phyloP scores from a whole-genome alignment of 257 asterid genomes.

The Schizonepeta tenuifolia region DNA sequence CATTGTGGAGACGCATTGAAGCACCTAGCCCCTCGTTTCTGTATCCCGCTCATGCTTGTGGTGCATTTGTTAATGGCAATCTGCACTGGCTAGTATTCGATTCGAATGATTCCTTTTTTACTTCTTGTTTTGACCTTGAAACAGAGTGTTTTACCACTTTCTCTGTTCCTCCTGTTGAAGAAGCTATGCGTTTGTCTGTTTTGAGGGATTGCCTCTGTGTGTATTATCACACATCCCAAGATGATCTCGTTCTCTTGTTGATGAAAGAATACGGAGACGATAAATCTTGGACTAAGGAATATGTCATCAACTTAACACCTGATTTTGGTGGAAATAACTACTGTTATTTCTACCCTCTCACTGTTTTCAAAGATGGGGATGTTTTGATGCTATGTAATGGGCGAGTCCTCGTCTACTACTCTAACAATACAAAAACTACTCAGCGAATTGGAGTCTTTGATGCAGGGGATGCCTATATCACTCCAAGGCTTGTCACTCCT shows the following conservation, averaged over 20 bases:
- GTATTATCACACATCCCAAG: too few species aligned
- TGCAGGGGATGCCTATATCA: neutral
- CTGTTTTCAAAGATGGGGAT: neutral
- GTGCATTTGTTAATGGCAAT: neutral
- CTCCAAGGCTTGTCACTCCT: neutral
- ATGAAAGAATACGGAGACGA: too few species aligned
- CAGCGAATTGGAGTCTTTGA: neutral
- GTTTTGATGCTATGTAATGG: neutral
- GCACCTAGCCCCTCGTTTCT: neutral
- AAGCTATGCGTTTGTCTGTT: too few species aligned
- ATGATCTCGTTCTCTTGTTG: too few species aligned
- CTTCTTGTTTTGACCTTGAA: neutral
- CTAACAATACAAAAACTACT: neutral
- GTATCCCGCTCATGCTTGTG: accelerated
- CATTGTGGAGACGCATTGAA: neutral
- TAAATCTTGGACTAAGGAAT: too few species aligned
- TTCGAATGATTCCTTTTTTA: neutral
- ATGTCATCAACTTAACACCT: too few species aligned
- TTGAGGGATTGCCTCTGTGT: too few species aligned
- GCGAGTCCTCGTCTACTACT: neutral
- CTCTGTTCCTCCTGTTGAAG: too few species aligned
- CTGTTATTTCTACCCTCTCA: too few species aligned
- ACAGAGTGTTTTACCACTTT: neutral
- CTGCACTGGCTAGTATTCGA: neutral
- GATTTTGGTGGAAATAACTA: too few species aligned